Evolutionary conservation across 1,139 yeast species (phyloP).

Genomic region (Kurtzmaniella quercitrusa): DNA sequence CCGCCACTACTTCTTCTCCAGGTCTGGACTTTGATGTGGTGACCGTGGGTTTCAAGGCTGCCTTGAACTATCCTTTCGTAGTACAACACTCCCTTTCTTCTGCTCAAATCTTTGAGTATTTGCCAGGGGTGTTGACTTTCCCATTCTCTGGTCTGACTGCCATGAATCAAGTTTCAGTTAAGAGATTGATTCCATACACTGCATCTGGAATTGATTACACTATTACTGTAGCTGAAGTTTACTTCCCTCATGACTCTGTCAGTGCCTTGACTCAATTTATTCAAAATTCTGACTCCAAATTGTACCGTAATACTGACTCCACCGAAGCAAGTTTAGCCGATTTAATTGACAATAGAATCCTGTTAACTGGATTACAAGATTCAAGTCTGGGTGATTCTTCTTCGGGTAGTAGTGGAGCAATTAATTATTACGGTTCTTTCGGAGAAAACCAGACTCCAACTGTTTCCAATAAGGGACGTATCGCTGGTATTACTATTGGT

Average conservation of each 20-base stretch:
- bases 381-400: conserved; percentile 15
- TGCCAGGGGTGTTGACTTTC: conserved; percentile 52
- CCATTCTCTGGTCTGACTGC: conserved; percentile 42
- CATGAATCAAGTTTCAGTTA: conserved; percentile 45
- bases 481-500: conserved; percentile 61
- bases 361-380: conserved; percentile 49
- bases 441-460: conserved; percentile 21
- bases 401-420: conserved; percentile 13
- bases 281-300: conserved; percentile 36
- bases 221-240: conserved; percentile 74
- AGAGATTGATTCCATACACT: conserved; percentile 62
- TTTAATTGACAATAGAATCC: conserved; percentile 61
- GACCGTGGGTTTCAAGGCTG: conserved; percentile 66
- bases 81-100: conserved; percentile 62
- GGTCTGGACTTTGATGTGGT: conserved; percentile 50
- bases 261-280: conserved; percentile 41
- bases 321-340: conserved; percentile 47
- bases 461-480: conserved; percentile 31
- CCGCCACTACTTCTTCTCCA: conserved; percentile 42
- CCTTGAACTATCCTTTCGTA: conserved; percentile 69
- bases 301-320: conserved; percentile 48
- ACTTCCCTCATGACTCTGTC: conserved; percentile 54
- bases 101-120: conserved; percentile 71
- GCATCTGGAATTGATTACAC: conserved; percentile 50
- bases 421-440: conserved; percentile 37